A percentile compares a stretch with the other conserved stretches of the same genome.
Evolutionary conservation across 2,329 filamentous ascomycete genomes (phyloP).

Genomic region (Zasmidium cellare): DNA sequence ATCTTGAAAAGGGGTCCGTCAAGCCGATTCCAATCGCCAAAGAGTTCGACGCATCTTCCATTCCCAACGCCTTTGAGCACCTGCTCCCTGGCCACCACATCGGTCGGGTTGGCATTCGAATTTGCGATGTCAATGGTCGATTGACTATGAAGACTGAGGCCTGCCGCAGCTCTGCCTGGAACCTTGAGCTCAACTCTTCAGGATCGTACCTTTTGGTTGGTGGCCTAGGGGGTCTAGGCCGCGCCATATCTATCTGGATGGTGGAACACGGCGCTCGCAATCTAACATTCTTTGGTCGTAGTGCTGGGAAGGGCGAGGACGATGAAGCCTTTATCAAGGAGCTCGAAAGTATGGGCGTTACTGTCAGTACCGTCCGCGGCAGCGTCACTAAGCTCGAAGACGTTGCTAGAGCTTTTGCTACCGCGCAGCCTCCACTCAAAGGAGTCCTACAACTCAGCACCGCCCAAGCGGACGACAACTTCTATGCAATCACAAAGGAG

Average conservation of each 20-base stretch:
- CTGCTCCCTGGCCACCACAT: too few species aligned
- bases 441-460: constrained; percentile 3
- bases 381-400: neutral
- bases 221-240: constrained; percentile 17
- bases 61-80: too few species aligned
- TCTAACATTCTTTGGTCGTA: constrained; percentile 11
- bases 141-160: too few species aligned
- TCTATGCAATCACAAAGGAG: constrained; percentile 10
- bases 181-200: neutral
- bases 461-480: constrained; percentile 38
- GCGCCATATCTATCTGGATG: constrained; percentile 9
- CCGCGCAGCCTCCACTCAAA: constrained; percentile 2
- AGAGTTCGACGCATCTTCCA: too few species aligned
- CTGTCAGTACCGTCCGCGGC: neutral
- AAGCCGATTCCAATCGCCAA: too few species aligned
- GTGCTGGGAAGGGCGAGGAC: neutral
- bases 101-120: too few species aligned
- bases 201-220: constrained; percentile 12
- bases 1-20: too few species aligned
- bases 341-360: neutral
- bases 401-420: neutral
- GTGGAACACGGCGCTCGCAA: constrained; percentile 8
- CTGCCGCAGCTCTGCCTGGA: too few species aligned
- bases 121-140: too few species aligned
- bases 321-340: neutral